Conservation (phyloP, 2,329 filamentous ascomycete genomes). For the Neofusicoccum cordaticola region DNA sequence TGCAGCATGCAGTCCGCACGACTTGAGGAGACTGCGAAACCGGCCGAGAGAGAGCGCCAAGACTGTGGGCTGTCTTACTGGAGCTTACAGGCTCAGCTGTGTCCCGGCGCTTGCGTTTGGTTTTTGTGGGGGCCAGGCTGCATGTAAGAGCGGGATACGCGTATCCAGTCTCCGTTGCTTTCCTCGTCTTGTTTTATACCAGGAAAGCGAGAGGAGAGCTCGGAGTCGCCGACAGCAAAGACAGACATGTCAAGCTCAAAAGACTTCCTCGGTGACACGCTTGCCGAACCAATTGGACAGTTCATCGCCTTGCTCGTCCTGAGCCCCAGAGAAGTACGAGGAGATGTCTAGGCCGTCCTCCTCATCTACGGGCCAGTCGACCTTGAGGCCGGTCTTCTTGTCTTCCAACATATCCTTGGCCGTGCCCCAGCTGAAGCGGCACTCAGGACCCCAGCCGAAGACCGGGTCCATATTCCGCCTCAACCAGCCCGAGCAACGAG, state of each 20-base stretch:
- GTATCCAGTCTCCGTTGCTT: background rate
- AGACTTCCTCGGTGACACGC: constrained; percentile 65
- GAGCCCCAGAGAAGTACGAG: constrained; percentile 63
- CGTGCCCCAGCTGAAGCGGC: constrained; percentile 93
- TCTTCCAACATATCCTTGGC: constrained; percentile 87
- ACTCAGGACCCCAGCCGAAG: constrained; percentile 93
- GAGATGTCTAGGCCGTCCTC: constrained; percentile 66
- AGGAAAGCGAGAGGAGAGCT: background rate
- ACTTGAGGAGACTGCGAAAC: no score
- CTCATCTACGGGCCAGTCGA: constrained; percentile 84
- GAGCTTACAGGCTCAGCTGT: background rate
- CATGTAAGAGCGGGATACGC: background rate
- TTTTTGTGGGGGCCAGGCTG: background rate
- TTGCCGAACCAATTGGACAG: constrained; percentile 80
- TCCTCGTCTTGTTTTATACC: background rate
- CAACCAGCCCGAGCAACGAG: constrained; percentile 75
- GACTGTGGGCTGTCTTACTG: background rate
- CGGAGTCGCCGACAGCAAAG: background rate
- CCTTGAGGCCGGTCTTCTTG: constrained; percentile 60
- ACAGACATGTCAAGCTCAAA: constrained; percentile 49
- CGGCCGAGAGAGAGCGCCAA: no score
- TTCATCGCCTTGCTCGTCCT: constrained; percentile 59
- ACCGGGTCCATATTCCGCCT: constrained; percentile 83
- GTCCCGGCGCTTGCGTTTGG: background rate
- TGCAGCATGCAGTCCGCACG: no score